phyloP scores from a whole-genome alignment of 129 eudicot genomes.

The Flaveria sonorensis region DNA sequence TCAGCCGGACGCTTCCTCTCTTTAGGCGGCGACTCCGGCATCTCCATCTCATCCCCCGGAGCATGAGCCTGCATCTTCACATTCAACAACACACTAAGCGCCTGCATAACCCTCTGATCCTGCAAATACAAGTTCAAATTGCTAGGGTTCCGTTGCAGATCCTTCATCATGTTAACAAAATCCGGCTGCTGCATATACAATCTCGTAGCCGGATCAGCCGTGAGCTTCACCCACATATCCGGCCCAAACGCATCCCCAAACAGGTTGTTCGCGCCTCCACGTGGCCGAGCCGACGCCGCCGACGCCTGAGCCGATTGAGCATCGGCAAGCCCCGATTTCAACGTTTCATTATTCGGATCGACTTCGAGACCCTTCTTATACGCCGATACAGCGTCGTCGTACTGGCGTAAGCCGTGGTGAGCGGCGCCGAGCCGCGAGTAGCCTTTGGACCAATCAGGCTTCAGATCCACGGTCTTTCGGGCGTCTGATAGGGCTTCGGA shows the following conservation, averaged over 20 bases:
- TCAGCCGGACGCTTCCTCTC: conserved; percentile 59
- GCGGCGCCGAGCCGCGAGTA: conserved; percentile 94
- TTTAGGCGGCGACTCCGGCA: conserved; percentile 36
- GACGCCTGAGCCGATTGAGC: conserved; percentile 53
- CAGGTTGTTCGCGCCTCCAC: conserved; percentile 39
- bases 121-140: conserved; percentile 80
- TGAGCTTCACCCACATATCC: conserved; percentile 91
- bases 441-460: conserved; percentile 88
- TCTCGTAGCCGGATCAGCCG: conserved; percentile 73
- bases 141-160: conserved; percentile 70
- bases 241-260: conserved; percentile 94
- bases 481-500: conserved; percentile 77
- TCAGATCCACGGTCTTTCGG: conserved; percentile 75
- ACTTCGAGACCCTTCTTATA: conserved; percentile 75
- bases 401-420: conserved; percentile 58
- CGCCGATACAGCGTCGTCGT: conserved; percentile 58
- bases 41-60: conserved; percentile 48
- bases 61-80: conserved; percentile 47
- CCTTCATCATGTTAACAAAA: conserved; percentile 84
- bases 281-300: conserved; percentile 27
- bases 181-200: conserved; percentile 74
- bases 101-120: conserved; percentile 98
- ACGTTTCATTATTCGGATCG: conserved; percentile 78
- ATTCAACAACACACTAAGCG: conserved; percentile 78
- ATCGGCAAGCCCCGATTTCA: conserved; percentile 70